phyloP scores from a whole-genome alignment of 495 filamentous ascomycete genomes.

The Aspergillus diversus region DNA sequence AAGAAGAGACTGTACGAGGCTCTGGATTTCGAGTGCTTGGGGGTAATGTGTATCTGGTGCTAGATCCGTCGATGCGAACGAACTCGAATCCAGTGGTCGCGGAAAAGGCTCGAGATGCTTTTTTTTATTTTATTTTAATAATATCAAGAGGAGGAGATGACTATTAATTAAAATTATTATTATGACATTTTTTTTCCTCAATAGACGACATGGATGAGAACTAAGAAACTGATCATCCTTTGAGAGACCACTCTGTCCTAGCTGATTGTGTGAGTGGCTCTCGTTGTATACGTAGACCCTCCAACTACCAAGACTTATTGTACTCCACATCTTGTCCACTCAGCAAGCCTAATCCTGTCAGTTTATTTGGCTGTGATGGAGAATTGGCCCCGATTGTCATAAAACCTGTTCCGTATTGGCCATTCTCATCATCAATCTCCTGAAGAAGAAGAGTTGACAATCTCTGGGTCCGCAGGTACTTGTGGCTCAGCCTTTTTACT shows the following conservation, averaged over 20 bases:
- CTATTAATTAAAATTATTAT: neutral
- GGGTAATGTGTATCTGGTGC: neutral
- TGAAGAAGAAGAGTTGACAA: slow-evolving; percentile 16
- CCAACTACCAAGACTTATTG: slow-evolving; percentile 19
- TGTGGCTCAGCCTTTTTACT: slow-evolving; percentile 15
- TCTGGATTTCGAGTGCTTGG: neutral
- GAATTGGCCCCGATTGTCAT: slow-evolving; percentile 8
- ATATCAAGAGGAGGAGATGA: neutral
- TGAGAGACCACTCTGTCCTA: neutral
- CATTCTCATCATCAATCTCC: slow-evolving; percentile 16
- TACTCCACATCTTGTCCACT: slow-evolving; percentile 25
- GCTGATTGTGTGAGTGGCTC: neutral
- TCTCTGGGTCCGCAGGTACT: slow-evolving; percentile 16
- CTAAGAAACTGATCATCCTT: slow-evolving; percentile 3
- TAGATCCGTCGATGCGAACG: neutral
- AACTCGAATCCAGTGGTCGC: neutral
- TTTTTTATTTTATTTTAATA: neutral
- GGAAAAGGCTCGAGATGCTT: neutral
- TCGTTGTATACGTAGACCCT: slow-evolving; percentile 21
- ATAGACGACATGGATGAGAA: neutral
- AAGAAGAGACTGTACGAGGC: neutral
- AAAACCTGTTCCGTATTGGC: slow-evolving; percentile 7
- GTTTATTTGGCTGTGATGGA: slow-evolving; percentile 13
- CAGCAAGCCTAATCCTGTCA: neutral
- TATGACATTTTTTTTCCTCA: neutral